phyloP scores from a whole-genome alignment of 2,329 filamentous ascomycete genomes.

The Cytospora chrysosperma region DNA sequence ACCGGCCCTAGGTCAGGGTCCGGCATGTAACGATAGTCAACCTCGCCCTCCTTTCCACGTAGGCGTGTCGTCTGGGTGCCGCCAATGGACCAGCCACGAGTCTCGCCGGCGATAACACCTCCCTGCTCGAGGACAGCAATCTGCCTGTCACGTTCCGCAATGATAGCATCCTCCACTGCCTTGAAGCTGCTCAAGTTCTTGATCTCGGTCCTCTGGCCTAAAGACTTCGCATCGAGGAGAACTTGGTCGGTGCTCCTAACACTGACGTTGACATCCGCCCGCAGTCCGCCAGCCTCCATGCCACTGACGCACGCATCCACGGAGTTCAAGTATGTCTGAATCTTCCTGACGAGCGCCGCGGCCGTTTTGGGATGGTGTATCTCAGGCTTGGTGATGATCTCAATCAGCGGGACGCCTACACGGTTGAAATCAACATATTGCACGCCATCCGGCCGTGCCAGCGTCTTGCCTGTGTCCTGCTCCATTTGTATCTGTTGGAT shows the following conservation, averaged over 20 bases:
- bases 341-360: slow-evolving; percentile 83
- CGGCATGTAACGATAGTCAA: slow-evolving; percentile 98
- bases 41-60: slow-evolving; percentile 91
- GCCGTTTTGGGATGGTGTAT: slow-evolving; percentile 86
- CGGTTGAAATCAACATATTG: slow-evolving; percentile 93
- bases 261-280: slow-evolving; percentile 95
- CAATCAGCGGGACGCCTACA: slow-evolving; percentile 84
- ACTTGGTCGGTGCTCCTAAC: slow-evolving; percentile 60
- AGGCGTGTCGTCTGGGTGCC: slow-evolving; percentile 77
- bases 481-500: slow-evolving; percentile 97
- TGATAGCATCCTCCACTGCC: slow-evolving; percentile 90
- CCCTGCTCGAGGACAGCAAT: slow-evolving; percentile 77
- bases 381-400: slow-evolving; percentile 90
- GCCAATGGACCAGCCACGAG: slow-evolving; percentile 87
- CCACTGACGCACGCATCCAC: slow-evolving; percentile 85
- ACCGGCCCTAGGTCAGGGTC: slow-evolving; percentile 87
- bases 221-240: slow-evolving; percentile 30
- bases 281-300: slow-evolving; percentile 88
- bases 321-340: slow-evolving; percentile 75
- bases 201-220: slow-evolving; percentile 92
- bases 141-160: slow-evolving; percentile 86
- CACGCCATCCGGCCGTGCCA: slow-evolving; percentile 69
- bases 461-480: slow-evolving; percentile 95
- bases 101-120: slow-evolving; percentile 77
- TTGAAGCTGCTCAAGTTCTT: slow-evolving; percentile 97